Percentiles rank a stretch among this genome's conserved stretches.
phyloP scores from a whole-genome alignment of 2,329 filamentous ascomycete species.

The Phaeosphaeriaceae sp. region DNA sequence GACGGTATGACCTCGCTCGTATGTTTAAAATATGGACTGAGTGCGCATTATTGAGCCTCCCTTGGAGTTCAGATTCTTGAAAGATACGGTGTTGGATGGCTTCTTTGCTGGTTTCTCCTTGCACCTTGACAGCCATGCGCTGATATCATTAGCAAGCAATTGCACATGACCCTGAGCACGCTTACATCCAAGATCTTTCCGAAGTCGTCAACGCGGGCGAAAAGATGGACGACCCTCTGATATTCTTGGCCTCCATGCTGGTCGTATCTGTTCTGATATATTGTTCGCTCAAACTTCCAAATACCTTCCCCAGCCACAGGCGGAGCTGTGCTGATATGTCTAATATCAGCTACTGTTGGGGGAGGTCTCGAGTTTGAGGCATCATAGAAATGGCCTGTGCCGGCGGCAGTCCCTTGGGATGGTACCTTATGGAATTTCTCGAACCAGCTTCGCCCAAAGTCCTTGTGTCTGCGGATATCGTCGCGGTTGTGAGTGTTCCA shows the following conservation, averaged over 20 bases:
- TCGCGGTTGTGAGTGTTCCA: background rate
- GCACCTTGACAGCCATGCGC: slow-evolving; percentile 1
- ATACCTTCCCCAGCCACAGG: background rate
- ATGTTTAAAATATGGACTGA: background rate
- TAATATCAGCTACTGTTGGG: background rate
- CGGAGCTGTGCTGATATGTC: background rate
- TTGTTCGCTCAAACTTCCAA: background rate
- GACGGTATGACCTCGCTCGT: background rate
- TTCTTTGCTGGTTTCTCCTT: background rate
- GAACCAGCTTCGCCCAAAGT: background rate
- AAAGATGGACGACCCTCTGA: background rate
- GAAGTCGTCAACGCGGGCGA: background rate
- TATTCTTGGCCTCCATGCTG: background rate
- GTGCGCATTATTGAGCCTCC: background rate
- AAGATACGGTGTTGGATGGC: background rate
- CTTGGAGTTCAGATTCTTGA: background rate
- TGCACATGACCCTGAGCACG: no score
- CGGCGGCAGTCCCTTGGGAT: background rate
- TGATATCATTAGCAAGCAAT: background rate
- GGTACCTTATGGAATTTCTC: background rate
- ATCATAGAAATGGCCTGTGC: background rate
- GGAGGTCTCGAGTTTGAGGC: background rate
- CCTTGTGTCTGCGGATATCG: background rate
- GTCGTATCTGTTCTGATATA: background rate
- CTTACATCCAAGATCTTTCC: background rate